A percentile compares a stretch with the other conserved stretches of the same genome.
These are phyloP conservation scores for Chondrus crispus DNA, from an alignment of 23 red algal species.

Conservation along the genomic window DNA sequence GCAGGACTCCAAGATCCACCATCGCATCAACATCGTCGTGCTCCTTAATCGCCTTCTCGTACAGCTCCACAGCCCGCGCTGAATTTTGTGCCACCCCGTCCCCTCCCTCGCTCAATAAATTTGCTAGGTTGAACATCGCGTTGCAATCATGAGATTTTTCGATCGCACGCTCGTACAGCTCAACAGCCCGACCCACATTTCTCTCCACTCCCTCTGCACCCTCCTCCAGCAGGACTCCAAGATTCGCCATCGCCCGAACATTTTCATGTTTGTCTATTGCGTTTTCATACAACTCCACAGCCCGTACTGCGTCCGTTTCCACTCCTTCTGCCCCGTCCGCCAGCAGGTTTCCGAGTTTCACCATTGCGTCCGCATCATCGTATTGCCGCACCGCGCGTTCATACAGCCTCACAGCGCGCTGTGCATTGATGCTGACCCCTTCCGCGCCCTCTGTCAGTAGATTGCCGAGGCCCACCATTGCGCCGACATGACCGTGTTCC, in stretches of 20 bases:
- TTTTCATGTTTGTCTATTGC: too few relatives aligned
- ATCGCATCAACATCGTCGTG: constrained; percentile 12
- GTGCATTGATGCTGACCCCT: background rate
- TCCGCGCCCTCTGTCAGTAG: constrained; percentile 19
- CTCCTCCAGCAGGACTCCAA: constrained; percentile 18
- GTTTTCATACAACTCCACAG: too few relatives aligned
- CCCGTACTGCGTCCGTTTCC: background rate
- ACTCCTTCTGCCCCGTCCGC: background rate
- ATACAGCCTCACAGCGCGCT: background rate
- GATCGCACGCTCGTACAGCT: constrained; percentile 46
- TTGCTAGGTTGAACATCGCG: constrained; percentile 27
- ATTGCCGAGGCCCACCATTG: constrained; percentile 18
- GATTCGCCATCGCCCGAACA: constrained; percentile 37
- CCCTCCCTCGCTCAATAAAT: background rate
- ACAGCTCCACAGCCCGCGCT: constrained; percentile 18
- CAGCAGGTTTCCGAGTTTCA: background rate
- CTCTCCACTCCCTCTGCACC: background rate
- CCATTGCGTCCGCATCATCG: background rate
- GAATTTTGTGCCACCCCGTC: background rate
- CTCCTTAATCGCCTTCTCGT: constrained; percentile 26
- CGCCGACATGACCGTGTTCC: constrained; percentile 4
- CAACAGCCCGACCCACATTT: background rate
- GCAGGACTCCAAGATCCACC: background rate
- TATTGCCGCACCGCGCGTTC: background rate
- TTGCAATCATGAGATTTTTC: background rate